Conservation (phyloP, 768 basidiomycete species). For the Pleurotus tuoliensis region DNA sequence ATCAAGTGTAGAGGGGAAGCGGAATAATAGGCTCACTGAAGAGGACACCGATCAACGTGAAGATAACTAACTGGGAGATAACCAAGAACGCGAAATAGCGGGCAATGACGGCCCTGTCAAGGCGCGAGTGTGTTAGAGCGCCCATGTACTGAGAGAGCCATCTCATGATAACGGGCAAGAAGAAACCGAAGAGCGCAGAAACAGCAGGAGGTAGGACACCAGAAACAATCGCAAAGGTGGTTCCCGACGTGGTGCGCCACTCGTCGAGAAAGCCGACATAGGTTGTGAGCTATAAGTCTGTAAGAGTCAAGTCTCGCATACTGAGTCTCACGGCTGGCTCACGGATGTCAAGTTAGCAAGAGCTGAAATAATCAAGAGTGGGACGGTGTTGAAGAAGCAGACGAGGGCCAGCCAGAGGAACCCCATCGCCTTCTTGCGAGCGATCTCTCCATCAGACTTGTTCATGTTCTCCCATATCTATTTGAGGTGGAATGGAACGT, state of each 20-base stretch:
- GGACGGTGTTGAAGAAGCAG: slow-evolving; percentile 94
- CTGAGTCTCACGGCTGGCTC: slow-evolving; percentile 18
- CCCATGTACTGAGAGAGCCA: slow-evolving; percentile 73
- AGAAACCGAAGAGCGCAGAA: slow-evolving; percentile 84
- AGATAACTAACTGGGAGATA: slow-evolving; percentile 90
- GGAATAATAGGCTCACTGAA: slow-evolving; percentile 56
- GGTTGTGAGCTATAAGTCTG: slow-evolving; percentile 41
- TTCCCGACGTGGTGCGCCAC: slow-evolving; percentile 64
- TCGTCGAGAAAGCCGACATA: slow-evolving; percentile 73
- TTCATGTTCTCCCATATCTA: slow-evolving; percentile 93
- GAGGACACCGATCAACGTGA: slow-evolving; percentile 86
- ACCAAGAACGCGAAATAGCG: slow-evolving; percentile 94
- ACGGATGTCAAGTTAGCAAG: slow-evolving; percentile 88
- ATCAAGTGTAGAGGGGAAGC: not conserved
- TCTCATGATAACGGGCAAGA: slow-evolving; percentile 91
- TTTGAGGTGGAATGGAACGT: not conserved
- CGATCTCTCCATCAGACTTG: slow-evolving; percentile 60
- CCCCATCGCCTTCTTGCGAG: slow-evolving; percentile 69
- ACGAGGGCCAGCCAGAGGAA: slow-evolving; percentile 72
- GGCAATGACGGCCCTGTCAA: slow-evolving; percentile 89
- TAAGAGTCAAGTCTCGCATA: slow-evolving; percentile 7
- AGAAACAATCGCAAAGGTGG: slow-evolving; percentile 78
- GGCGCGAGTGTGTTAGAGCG: slow-evolving; percentile 65
- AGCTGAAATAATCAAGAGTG: slow-evolving; percentile 84
- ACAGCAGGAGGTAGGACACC: slow-evolving; percentile 92